These are phyloP conservation scores for Lumnitzera littorea DNA, from an alignment of 345 rosid genomes.

Conservation along the genomic window DNA sequence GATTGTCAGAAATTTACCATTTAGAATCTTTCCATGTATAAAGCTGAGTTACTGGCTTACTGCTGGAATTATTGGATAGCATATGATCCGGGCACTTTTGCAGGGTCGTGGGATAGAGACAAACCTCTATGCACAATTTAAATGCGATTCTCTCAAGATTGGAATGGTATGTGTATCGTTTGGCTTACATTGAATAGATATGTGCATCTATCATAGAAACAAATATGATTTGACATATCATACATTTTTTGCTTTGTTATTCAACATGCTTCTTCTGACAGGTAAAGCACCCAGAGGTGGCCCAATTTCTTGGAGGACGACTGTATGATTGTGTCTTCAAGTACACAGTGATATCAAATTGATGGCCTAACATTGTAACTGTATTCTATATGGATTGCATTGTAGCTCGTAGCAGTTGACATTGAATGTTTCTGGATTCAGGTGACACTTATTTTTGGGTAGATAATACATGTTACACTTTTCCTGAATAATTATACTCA, in stretches of 20 bases:
- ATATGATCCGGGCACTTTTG: conserved; percentile 9
- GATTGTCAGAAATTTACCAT: too few species aligned
- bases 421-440: conserved; percentile 9
- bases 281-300: conserved; percentile 98
- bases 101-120: conserved; percentile 99
- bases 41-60: too few species aligned
- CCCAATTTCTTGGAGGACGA: conserved; percentile 95
- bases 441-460: neutral
- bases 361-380: neutral
- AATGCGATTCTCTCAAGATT: conserved; percentile 92
- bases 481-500: too few species aligned
- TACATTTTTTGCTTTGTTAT: neutral
- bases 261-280: conserved; percentile 15
- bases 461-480: too few species aligned
- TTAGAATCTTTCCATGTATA: too few species aligned
- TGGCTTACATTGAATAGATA: too few species aligned
- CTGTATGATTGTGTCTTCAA: conserved; percentile 96
- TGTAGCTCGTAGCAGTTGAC: neutral
- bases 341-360: conserved; percentile 57
- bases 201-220: too few species aligned
- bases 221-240: too few species aligned
- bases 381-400: neutral
- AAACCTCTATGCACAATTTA: conserved; percentile 92
- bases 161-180: conserved; percentile 60
- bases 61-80: too few species aligned